These are phyloP conservation scores for Phellopilus nigrolimitatus DNA, from an alignment of 1,284 basidiomycete genomes.

Conservation along the genomic window DNA sequence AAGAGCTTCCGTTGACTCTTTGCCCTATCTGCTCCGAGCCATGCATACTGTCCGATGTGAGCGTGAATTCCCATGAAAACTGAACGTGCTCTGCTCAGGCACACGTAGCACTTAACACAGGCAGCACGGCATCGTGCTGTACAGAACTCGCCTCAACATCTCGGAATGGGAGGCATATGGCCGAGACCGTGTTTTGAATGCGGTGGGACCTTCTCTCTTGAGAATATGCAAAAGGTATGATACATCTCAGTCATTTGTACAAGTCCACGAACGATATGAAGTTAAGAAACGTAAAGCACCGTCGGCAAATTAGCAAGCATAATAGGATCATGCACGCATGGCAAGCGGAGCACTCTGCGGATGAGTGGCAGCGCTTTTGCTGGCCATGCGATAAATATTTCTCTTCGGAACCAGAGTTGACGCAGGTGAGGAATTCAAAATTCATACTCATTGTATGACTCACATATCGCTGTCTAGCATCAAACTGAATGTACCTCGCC, in stretches of 20 bases:
- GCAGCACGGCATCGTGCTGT: background rate
- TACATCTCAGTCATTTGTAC: background rate
- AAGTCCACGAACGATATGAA: background rate
- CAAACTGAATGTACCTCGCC: background rate
- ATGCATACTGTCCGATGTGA: background rate
- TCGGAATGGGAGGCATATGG: background rate
- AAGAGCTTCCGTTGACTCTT: background rate
- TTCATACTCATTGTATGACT: background rate
- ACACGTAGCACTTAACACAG: conserved; percentile 5
- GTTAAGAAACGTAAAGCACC: background rate
- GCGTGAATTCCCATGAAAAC: background rate
- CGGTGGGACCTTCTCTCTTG: background rate
- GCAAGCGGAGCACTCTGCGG: background rate
- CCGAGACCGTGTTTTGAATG: conserved; percentile 1
- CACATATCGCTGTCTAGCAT: background rate
- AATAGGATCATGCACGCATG: background rate
- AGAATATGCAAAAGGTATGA: background rate
- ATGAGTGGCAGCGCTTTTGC: conserved; percentile 3
- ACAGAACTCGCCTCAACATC: background rate
- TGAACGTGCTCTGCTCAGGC: background rate
- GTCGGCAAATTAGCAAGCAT: background rate
- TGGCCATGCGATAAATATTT: conserved; percentile 8
- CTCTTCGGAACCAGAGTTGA: background rate
- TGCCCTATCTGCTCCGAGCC: background rate
- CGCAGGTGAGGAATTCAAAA: too few species aligned